phyloP scores from a whole-genome alignment of 495 filamentous ascomycete species.

The Pyrenula massariospora region DNA sequence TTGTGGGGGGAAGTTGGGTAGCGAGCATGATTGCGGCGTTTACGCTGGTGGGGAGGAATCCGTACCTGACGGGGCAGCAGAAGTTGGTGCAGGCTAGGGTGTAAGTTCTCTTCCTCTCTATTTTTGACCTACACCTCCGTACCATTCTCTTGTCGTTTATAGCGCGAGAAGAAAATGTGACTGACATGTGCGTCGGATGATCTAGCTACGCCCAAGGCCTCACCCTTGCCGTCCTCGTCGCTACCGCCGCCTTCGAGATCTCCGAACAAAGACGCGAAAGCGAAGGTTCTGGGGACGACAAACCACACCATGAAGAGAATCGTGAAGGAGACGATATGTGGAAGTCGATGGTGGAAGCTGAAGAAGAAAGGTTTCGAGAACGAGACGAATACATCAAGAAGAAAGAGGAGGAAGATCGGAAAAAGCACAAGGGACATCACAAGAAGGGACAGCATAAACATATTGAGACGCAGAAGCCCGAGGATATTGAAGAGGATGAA shows the following conservation, averaged over 20 bases:
- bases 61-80: constrained; percentile 63
- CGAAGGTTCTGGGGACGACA: constrained; percentile 56
- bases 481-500: constrained; percentile 7
- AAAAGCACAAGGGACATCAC: constrained; percentile 1
- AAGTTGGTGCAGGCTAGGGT: constrained; percentile 96
- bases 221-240: constrained; percentile 79
- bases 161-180: too few species aligned
- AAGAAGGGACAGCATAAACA: constrained; percentile 4
- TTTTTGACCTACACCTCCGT: too few species aligned
- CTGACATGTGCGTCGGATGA: too few species aligned
- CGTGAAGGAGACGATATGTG: constrained; percentile 76
- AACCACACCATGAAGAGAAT: constrained; percentile 51
- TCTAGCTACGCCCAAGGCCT: constrained; percentile 77
- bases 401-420: constrained; percentile 5
- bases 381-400: constrained; percentile 17
- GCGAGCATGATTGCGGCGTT: constrained; percentile 70
- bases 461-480: constrained; percentile 5
- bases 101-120: neutral
- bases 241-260: constrained; percentile 82
- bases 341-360: constrained; percentile 76
- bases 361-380: constrained; percentile 54
- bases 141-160: too few species aligned
- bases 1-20: constrained; percentile 77
- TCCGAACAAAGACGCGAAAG: constrained; percentile 68
- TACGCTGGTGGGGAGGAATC: constrained; percentile 65